These are phyloP conservation scores for Isoetes taiwanensis DNA, from an alignment of 75 land plant genomes.

Conservation along the genomic window DNA sequence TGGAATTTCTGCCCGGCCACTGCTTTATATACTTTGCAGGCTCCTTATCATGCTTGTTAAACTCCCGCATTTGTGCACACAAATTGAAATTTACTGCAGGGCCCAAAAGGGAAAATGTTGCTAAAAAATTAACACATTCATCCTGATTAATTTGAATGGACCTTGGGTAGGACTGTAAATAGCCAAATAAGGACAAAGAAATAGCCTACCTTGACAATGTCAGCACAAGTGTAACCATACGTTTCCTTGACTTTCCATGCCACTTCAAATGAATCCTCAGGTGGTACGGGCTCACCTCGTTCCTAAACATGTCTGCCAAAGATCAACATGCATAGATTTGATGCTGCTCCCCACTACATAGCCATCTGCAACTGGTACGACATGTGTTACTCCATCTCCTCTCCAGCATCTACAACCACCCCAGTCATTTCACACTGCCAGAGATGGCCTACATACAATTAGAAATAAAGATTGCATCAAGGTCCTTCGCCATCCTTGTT, in stretches of 20 bases:
- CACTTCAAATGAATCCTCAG: constrained; percentile 95
- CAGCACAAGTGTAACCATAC: constrained; percentile 94
- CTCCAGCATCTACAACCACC: constrained; percentile 95
- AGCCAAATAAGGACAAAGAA: background rate
- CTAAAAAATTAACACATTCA: too few species aligned
- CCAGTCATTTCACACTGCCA: constrained; percentile 99
- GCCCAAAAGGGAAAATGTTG: too few species aligned
- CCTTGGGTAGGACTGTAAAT: too few species aligned
- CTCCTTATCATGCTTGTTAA: constrained; percentile 89
- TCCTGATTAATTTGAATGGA: too few species aligned
- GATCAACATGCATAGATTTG: constrained; percentile 71
- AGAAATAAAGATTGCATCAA: too few species aligned
- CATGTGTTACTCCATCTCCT: constrained; percentile 93
- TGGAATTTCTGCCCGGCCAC: constrained; percentile 78
- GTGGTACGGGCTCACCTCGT: constrained; percentile 89
- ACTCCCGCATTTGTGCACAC: constrained; percentile 41
- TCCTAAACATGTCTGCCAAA: constrained; percentile 35
- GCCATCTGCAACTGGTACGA: constrained; percentile 98
- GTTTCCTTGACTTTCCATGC: constrained; percentile 88
- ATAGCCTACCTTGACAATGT: constrained; percentile 83
- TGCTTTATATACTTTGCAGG: constrained; percentile 86
- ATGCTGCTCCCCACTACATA: constrained; percentile 99
- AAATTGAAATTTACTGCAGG: background rate
- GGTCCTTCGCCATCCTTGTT: too few species aligned
- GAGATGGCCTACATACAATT: too few species aligned